A percentile compares a stretch with the other conserved stretches of the same genome.
phyloP scores from a whole-genome alignment of 2,329 filamentous ascomycete species.

The Chalaropsis thielavioides region DNA sequence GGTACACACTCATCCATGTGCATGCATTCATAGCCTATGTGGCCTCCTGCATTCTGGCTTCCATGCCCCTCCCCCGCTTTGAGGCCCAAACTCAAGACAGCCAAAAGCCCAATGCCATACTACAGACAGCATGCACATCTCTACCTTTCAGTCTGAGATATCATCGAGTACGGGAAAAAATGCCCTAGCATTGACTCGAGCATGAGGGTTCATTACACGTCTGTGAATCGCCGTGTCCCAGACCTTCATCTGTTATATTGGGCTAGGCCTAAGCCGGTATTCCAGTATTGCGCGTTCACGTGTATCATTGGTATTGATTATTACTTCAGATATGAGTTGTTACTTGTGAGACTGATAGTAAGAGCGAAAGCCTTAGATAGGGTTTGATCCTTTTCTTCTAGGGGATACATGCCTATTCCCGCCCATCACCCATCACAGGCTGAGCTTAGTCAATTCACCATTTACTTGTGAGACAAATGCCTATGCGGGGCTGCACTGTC shows the following conservation, averaged over 20 bases:
- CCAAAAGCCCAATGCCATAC: neutral
- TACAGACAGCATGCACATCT: neutral
- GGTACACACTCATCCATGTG: neutral
- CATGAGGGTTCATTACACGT: too few species aligned
- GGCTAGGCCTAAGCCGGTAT: too few species aligned
- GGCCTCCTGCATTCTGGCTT: neutral
- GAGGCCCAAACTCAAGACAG: neutral
- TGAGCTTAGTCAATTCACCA: neutral
- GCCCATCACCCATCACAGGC: neutral
- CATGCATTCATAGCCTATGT: neutral
- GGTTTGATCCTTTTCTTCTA: neutral
- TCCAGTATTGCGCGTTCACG: too few species aligned
- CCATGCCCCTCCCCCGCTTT: constrained; percentile 1
- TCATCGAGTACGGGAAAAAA: neutral
- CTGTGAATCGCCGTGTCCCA: too few species aligned
- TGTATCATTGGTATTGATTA: too few species aligned
- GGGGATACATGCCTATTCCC: neutral
- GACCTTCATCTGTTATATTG: too few species aligned
- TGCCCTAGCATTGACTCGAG: neutral
- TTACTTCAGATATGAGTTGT: too few species aligned
- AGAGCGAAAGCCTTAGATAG: neutral
- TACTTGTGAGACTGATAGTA: too few species aligned
- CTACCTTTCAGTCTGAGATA: neutral
- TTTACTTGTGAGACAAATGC: neutral
- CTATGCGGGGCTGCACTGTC: neutral